Evolutionary conservation across 352 stramenopile genomes (phyloP).

Genomic region (Globisporangium abappressorium): DNA sequence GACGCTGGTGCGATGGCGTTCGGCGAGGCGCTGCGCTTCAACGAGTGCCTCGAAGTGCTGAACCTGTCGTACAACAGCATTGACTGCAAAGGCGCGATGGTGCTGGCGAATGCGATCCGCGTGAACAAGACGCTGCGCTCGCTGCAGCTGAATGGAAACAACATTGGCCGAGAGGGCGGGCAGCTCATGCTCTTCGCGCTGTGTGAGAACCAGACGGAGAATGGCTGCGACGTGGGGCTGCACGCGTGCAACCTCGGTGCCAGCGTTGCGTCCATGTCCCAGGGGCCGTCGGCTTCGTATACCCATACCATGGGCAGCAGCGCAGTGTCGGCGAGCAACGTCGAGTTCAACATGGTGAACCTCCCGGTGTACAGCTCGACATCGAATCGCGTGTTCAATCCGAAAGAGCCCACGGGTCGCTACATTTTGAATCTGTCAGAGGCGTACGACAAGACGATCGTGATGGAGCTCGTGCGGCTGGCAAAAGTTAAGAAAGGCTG

Average conservation of each 20-base stretch:
- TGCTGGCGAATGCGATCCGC: conserved; percentile 64
- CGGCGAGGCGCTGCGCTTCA: conserved; percentile 61
- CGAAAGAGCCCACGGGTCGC: conserved; percentile 60
- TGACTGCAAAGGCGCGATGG: conserved; percentile 64
- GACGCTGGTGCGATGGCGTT: conserved; percentile 76
- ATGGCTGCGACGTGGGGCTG: conserved; percentile 57
- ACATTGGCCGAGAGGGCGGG: conserved; percentile 63
- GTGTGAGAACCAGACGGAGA: conserved; percentile 49
- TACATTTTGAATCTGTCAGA: conserved; percentile 66
- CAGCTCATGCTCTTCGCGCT: conserved; percentile 66
- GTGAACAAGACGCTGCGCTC: conserved; percentile 54
- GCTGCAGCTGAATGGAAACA: conserved; percentile 78
- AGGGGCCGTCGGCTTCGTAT: conserved; percentile 1
- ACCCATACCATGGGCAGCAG: neutral
- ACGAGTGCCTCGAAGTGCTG: conserved; percentile 57
- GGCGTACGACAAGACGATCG: conserved; percentile 81
- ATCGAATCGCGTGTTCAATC: conserved; percentile 54
- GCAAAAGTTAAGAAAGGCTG: conserved; percentile 72
- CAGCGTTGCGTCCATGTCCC: conserved; percentile 18
- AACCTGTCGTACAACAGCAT: conserved; percentile 82
- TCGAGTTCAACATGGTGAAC: conserved; percentile 28
- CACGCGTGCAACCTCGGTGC: conserved; percentile 57
- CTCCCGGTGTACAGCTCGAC: conserved; percentile 46
- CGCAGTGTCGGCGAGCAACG: neutral
- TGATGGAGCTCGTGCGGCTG: conserved; percentile 68